These are phyloP conservation scores for Biscogniauxia marginata DNA, from an alignment of 2,329 filamentous ascomycete species.

Conservation along the genomic window DNA sequence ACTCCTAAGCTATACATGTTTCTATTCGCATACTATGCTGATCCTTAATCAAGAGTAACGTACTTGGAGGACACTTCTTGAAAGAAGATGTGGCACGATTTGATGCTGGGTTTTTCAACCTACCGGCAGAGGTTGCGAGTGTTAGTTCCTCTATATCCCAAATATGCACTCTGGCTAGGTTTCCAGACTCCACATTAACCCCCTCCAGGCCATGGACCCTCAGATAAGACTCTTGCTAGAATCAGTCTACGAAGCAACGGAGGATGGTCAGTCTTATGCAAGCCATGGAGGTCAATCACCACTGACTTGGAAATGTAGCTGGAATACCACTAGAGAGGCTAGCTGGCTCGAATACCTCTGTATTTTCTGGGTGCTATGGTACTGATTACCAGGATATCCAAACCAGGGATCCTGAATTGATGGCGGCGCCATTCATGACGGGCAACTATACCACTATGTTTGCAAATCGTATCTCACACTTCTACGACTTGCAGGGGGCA, in stretches of 20 bases:
- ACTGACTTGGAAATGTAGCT: slow-evolving; percentile 1
- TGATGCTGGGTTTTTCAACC: slow-evolving; percentile 38
- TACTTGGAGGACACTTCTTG: slow-evolving; percentile 29
- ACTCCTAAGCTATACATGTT: too few species aligned
- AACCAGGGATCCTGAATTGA: neutral
- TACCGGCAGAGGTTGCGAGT: slow-evolving; percentile 27
- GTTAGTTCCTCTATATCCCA: slow-evolving; percentile 5
- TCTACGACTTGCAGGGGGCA: too few species aligned
- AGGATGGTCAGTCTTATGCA: slow-evolving; percentile 26
- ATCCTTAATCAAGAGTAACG: too few species aligned
- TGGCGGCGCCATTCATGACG: neutral
- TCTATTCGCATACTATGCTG: too few species aligned
- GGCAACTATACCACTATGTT: too few species aligned
- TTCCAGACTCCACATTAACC: neutral
- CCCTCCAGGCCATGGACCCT: slow-evolving; percentile 34
- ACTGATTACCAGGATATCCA: slow-evolving; percentile 1
- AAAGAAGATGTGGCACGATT: slow-evolving; percentile 31
- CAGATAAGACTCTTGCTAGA: slow-evolving; percentile 34
- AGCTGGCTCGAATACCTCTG: slow-evolving; percentile 11
- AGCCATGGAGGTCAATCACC: neutral
- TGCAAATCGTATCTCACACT: too few species aligned
- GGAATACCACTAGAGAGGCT: slow-evolving; percentile 9
- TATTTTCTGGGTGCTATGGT: slow-evolving; percentile 8
- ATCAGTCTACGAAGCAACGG: slow-evolving; percentile 30
- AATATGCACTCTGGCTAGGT: too few species aligned